Evolutionary conservation across 306 rosid genomes (phyloP), one percentile per base, ranked within the genome.

Genomic region (Sechiopsis laciniata): DNA sequence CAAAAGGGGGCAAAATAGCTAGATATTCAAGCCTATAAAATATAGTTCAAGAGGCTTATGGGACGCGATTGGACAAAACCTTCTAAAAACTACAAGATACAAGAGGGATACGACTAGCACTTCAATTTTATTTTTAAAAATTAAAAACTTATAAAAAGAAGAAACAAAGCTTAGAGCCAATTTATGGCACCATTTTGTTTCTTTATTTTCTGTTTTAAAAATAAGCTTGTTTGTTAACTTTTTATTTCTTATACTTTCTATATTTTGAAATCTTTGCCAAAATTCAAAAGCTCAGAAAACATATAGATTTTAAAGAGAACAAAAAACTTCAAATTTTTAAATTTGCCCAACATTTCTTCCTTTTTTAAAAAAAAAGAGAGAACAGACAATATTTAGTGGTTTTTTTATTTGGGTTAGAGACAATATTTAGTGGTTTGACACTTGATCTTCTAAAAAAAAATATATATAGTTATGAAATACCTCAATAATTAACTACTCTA

Each of bases 351-450:
- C 32, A 64, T 10, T 64, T 40, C 14, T 26, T 51, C 76, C 5
- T 32, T 40, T 15, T 32, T 32, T 10, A n/a, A n/a, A n/a, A n/a
- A n/a, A n/a, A n/a, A n/a, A n/a, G n/a, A n/a, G n/a, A n/a, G n/a
- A n/a, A n/a, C n/a, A n/a, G n/a, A n/a, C n/a, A n/a, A n/a, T n/a
- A n/a, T n/a, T n/a, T n/a, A n/a, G n/a, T n/a, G n/a, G n/a, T n/a
- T n/a, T n/a, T n/a, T n/a, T n/a, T n/a, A n/a, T n/a, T n/a, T n/a
- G n/a, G n/a, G n/a, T n/a, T n/a, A 40, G 7, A 64, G 52, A 64
- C 16, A 10, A 5, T 20, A 45, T 79, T 83, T 83, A 45, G 55
- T 17, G 17, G 11, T 62, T 8, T 5, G 11, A 9, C 55, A 19
- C 32, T n/a, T 32, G 20, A 11, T 40, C 5, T 40, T 40, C 7